These are phyloP conservation scores for Cichorium intybus DNA, from an alignment of 140 eudicot genomes.

Conservation along the genomic window DNA sequence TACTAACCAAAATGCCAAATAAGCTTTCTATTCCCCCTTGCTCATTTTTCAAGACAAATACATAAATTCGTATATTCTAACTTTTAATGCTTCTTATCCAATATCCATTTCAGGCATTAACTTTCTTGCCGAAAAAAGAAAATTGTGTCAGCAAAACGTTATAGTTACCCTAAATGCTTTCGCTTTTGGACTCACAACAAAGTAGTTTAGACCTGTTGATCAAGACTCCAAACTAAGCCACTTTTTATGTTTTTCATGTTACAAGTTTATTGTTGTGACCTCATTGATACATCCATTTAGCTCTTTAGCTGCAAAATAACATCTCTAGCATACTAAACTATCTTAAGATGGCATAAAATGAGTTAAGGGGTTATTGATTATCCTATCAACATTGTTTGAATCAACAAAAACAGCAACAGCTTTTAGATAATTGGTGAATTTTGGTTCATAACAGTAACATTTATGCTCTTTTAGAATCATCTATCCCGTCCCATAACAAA, in stretches of 20 bases:
- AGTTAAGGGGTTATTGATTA: neutral
- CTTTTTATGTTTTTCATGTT: neutral
- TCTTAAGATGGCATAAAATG: neutral
- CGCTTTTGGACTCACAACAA: neutral
- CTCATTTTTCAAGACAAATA: neutral
- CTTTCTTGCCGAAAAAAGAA: neutral
- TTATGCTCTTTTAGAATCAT: neutral
- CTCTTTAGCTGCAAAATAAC: constrained; percentile 6
- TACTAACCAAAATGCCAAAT: constrained; percentile 10
- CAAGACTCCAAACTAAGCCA: neutral
- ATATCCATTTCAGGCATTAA: neutral
- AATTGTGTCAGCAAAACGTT: neutral
- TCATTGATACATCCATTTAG: neutral
- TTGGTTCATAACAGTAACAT: neutral
- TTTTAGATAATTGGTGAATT: neutral
- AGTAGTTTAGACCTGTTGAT: neutral
- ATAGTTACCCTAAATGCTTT: neutral
- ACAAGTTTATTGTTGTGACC: neutral
- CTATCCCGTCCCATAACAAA: neutral
- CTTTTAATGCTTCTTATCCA: constrained; percentile 7
- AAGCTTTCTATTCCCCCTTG: neutral
- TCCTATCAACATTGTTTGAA: neutral
- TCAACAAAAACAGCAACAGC: neutral
- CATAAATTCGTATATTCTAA: neutral
- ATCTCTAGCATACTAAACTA: constrained; percentile 1